These are phyloP conservation scores for Ganoderma sinense DNA, from an alignment of 1,284 basidiomycete genomes.

Conservation along the genomic window DNA sequence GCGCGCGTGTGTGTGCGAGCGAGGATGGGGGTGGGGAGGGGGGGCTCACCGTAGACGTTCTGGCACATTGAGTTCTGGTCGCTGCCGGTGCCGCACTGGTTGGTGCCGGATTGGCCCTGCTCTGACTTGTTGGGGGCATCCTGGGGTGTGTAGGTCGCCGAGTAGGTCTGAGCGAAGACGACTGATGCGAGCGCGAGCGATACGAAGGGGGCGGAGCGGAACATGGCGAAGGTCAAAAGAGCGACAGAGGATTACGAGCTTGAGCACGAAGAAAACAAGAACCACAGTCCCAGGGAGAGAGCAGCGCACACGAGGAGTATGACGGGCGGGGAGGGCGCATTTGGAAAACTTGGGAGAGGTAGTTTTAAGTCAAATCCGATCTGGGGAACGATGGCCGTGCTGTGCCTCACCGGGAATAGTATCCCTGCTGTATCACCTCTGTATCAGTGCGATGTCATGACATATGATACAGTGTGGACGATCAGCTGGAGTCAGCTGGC, in stretches of 20 bases:
- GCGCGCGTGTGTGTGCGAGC: too few species aligned
- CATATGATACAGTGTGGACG: not conserved
- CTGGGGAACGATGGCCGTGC: constrained; percentile 22
- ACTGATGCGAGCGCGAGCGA: constrained; percentile 29
- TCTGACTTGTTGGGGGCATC: constrained; percentile 60
- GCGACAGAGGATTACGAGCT: not conserved
- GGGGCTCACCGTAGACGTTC: constrained; percentile 62
- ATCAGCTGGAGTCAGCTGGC: constrained; percentile 18
- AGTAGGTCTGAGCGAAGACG: constrained; percentile 44
- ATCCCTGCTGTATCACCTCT: not conserved
- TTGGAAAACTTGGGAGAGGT: not conserved
- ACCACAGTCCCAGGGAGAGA: not conserved
- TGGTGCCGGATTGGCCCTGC: constrained; percentile 70
- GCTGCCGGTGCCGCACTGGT: constrained; percentile 65
- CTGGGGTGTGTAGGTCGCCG: constrained; percentile 47
- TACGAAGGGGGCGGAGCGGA: constrained; percentile 24
- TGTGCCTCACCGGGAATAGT: constrained; percentile 5
- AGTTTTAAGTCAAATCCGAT: constrained; percentile 1
- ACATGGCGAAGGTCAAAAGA: constrained; percentile 25
- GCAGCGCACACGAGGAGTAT: not conserved
- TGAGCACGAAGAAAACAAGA: not conserved
- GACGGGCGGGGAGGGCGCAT: constrained; percentile 5
- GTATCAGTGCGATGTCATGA: not conserved
- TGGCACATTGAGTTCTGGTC: constrained; percentile 72
- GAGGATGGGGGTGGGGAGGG: constrained; percentile 1